Percentiles rank a stretch among this genome's conserved stretches.
Evolutionary conservation across 2,329 filamentous ascomycete genomes (phyloP).

Genomic region (Penicillium glabrum): DNA sequence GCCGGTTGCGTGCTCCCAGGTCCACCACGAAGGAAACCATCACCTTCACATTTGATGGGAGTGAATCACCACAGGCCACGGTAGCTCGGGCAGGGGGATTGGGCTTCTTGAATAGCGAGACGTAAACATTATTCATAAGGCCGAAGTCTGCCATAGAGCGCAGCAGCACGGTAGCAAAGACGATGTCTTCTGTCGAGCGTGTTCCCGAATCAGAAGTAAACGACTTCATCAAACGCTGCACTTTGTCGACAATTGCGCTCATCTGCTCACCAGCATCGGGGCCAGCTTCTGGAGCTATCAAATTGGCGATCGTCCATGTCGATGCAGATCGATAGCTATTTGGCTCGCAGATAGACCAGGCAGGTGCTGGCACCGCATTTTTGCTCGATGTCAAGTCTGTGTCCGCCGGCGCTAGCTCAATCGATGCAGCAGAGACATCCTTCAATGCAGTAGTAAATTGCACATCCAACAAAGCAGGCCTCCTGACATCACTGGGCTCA

Average conservation of each 20-base stretch:
- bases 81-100: constrained; percentile 86
- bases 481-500: constrained; percentile 43
- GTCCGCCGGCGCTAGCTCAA: not conserved
- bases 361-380: not conserved
- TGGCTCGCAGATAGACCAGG: constrained; percentile 13
- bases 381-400: not conserved
- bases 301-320: constrained; percentile 38
- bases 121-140: constrained; percentile 73
- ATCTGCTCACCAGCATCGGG: constrained; percentile 43
- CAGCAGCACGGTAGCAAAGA: constrained; percentile 64
- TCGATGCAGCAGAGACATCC: constrained; percentile 9
- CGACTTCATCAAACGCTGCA: constrained; percentile 11
- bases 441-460: constrained; percentile 52
- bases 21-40: constrained; percentile 58
- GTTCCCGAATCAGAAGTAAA: constrained; percentile 7
- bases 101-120: constrained; percentile 68
- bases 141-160: constrained; percentile 78
- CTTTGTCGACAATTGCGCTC: constrained; percentile 30
- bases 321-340: constrained; percentile 23
- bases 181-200: constrained; percentile 39
- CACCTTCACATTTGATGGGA: constrained; percentile 62
- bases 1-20: constrained; percentile 28
- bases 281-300: constrained; percentile 41
- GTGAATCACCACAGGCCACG: constrained; percentile 68
- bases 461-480: constrained; percentile 67